Base-by-base conservation (phyloP, 345 rosid genomes). In the Acer negundo region DNA sequence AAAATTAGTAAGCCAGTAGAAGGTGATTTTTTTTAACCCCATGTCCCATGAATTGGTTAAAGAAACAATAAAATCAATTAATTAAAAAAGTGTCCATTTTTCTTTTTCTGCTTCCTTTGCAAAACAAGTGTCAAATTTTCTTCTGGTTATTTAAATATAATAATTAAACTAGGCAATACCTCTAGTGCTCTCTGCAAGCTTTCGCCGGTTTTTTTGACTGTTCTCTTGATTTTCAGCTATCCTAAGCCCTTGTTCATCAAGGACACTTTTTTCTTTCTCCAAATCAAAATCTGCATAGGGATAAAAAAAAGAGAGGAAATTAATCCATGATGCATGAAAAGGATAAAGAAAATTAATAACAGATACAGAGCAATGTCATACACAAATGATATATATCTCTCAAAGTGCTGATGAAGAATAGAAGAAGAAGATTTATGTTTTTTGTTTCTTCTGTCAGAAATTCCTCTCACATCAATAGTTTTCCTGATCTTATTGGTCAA, bases 121-220 rank as follows among this genome's bases (percentile, higher is more conserved):
- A 56, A 19, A n/a, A 71, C 10, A 4, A 17, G 65, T 49, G 22
- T 28, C 61, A 10, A 8, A 55, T n/a, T 19, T 71, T 55, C 6
- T 49, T 62, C 28, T 12, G 8, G 17, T 51, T 51, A 49, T 35
- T 47, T 6, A 51, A 51, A 53, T 46, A 63, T 22, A 61, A 63
- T 46, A n/a, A 59, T 49, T 75, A 53, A 62, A 3, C 23, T 8
- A 22, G 47, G 7, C 9, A 70, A 74, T 86, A 96, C 99, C 98
- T 88, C 97, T 88, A 4, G 98, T 96, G 89, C 92, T 96, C 88
- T 94, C 99, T 40, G 98, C 99, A 82, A 96, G 99, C 81, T 94
- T 96, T 58, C 99, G 89, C 42, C 98, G 87, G 80, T 96, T 96
- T 79, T 91, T 92, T 80, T 89, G 97, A 80, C 99, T 94, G 84